These are phyloP conservation scores for Pholiota adiposa DNA, from an alignment of 1,284 basidiomycete genomes.

Conservation along the genomic window DNA sequence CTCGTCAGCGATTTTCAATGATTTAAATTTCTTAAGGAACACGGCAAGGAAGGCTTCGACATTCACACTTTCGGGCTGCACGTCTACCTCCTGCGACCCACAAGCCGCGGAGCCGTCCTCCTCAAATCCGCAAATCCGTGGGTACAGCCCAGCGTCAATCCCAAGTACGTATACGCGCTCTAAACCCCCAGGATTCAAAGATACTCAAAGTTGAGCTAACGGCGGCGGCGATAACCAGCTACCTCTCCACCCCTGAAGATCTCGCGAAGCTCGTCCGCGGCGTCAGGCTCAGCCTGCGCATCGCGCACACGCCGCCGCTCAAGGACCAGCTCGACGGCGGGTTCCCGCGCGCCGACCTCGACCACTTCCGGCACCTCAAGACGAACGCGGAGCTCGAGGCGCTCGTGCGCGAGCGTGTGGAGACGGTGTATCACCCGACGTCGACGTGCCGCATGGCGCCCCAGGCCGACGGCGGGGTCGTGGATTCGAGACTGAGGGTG, in stretches of 20 bases:
- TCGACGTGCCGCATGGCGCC: slow-evolving; percentile 65
- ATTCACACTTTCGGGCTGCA: slow-evolving; percentile 43
- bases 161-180: slow-evolving; percentile 40
- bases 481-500: slow-evolving; percentile 40
- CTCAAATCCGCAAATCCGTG: slow-evolving; percentile 44
- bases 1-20: not conserved
- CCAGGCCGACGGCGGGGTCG: slow-evolving; percentile 44
- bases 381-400: slow-evolving; percentile 48
- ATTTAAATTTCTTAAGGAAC: slow-evolving; percentile 26
- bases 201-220: no score
- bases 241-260: slow-evolving; percentile 60
- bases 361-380: slow-evolving; percentile 44
- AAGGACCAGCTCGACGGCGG: slow-evolving; percentile 48
- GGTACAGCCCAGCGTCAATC: slow-evolving; percentile 44
- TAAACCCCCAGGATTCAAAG: no score
- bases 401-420: slow-evolving; percentile 48
- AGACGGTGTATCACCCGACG: slow-evolving; percentile 55
- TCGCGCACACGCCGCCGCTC: slow-evolving; percentile 56
- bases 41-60: slow-evolving; percentile 32
- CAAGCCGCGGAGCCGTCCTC: slow-evolving; percentile 41
- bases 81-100: slow-evolving; percentile 43
- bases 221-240: slow-evolving; percentile 40
- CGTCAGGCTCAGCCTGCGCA: slow-evolving; percentile 50
- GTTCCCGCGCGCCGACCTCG: slow-evolving; percentile 41
- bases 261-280: slow-evolving; percentile 58